Evolutionary conservation across 2,329 filamentous ascomycete genomes (phyloP).

Genomic region (Colletotrichum paranaense): DNA sequence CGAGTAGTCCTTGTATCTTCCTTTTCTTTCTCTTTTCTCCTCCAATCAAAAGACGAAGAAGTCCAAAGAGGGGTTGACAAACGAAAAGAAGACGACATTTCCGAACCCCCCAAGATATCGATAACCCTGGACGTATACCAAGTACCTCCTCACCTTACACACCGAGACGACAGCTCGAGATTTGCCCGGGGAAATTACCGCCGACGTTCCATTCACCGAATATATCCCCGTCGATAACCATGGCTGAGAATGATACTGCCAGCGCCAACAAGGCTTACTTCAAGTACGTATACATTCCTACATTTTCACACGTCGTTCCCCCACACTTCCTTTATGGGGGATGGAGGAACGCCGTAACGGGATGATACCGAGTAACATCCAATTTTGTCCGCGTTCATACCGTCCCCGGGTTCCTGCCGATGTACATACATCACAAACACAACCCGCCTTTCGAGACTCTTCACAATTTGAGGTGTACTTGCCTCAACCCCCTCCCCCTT

Average conservation of each 20-base stretch:
- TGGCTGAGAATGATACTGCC: conserved; percentile 22
- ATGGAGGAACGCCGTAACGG: neutral
- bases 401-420: conserved; percentile 33
- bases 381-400: neutral
- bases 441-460: neutral
- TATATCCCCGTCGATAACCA: neutral
- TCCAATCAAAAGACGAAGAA: conserved; percentile 30
- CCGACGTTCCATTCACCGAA: neutral
- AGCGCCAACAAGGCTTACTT: conserved; percentile 37
- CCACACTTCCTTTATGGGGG: too few relatives aligned
- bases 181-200: too few relatives aligned
- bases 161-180: neutral
- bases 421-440: neutral
- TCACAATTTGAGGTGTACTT: too few relatives aligned
- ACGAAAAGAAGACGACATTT: conserved; percentile 11
- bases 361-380: neutral
- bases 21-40: neutral
- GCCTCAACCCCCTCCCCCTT: too few relatives aligned
- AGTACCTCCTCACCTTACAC: neutral
- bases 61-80: conserved; percentile 34
- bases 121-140: neutral
- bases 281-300: conserved; percentile 27
- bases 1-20: neutral
- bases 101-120: neutral
- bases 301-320: neutral